Conservation (phyloP, 495 filamentous ascomycete species). For the Aspergillus steynii region DNA sequence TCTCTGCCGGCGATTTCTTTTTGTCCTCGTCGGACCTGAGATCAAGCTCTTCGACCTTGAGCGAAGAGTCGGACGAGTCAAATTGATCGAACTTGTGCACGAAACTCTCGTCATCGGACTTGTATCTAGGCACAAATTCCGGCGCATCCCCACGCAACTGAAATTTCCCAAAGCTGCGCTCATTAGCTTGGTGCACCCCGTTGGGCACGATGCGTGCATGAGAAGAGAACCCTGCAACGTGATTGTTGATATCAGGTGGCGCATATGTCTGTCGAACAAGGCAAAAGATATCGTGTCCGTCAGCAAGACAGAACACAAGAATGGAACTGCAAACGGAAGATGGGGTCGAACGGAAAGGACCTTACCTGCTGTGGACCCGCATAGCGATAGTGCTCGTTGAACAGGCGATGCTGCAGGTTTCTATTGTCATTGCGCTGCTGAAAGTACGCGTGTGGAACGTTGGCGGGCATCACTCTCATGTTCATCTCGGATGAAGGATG, state of each 20-base stretch:
- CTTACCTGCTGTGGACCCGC: conserved; percentile 21
- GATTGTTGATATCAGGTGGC: neutral
- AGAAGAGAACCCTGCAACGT: neutral
- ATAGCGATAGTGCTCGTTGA: conserved; percentile 20
- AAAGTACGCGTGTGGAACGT: neutral
- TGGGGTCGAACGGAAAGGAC: neutral
- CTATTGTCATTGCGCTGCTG: neutral
- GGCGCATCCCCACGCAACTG: conserved; percentile 25
- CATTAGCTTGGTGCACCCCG: neutral
- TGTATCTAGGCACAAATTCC: conserved; percentile 20
- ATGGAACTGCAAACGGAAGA: neutral
- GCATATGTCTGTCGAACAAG: neutral
- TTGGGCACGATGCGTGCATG: neutral
- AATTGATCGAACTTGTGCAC: neutral
- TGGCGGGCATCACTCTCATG: neutral
- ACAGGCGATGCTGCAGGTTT: conserved; percentile 4
- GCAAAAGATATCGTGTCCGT: neutral
- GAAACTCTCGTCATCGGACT: conserved; percentile 3
- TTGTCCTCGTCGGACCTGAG: neutral
- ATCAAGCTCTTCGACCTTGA: neutral
- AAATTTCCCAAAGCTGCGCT: neutral
- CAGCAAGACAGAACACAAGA: neutral
- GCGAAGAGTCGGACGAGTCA: neutral
- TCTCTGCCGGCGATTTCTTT: neutral
- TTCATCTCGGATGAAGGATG: neutral